These are phyloP conservation scores for Aureobasidium pullulans DNA, from an alignment of 2,329 filamentous ascomycete genomes.

Conservation along the genomic window DNA sequence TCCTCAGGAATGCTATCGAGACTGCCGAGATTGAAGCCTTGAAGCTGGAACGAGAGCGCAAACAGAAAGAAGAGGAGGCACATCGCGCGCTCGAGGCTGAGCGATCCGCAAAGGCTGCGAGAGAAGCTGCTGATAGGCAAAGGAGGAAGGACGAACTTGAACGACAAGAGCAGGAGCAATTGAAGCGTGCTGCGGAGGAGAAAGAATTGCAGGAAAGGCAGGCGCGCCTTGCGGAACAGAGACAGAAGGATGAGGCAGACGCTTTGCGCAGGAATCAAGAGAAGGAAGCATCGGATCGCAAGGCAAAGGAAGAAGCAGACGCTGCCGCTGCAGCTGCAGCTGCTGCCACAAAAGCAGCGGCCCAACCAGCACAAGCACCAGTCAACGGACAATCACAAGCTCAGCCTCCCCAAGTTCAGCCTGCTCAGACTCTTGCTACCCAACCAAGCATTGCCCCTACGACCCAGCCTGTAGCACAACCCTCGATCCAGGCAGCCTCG, in stretches of 20 bases:
- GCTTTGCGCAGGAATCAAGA: slow-evolving; percentile 18
- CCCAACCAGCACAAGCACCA: not conserved
- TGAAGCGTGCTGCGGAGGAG: slow-evolving; percentile 20
- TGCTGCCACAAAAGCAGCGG: slow-evolving; percentile 17
- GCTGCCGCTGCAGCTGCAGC: slow-evolving; percentile 23
- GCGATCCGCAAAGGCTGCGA: slow-evolving; percentile 37
- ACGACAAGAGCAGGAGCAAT: slow-evolving; percentile 22
- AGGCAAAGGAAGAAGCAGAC: slow-evolving; percentile 19
- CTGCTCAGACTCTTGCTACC: not conserved
- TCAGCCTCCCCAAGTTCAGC: not conserved
- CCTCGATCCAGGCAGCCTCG: not conserved
- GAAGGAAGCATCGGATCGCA: slow-evolving; percentile 22
- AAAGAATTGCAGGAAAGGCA: slow-evolving; percentile 8
- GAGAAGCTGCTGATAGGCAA: slow-evolving; percentile 30
- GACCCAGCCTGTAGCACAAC: not conserved
- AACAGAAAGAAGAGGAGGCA: slow-evolving; percentile 29
- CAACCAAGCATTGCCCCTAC: not conserved
- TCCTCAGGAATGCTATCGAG: slow-evolving; percentile 50
- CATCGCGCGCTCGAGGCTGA: slow-evolving; percentile 33
- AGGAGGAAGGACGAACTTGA: slow-evolving; percentile 26
- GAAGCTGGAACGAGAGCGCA: slow-evolving; percentile 32
- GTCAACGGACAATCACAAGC: not conserved
- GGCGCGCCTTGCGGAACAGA: slow-evolving; percentile 12
- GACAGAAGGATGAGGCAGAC: slow-evolving; percentile 12
- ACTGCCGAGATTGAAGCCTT: slow-evolving; percentile 43